Evolutionary conservation across 805 yeast species (phyloP).

Genomic region (Kockiozyma suomiensis): DNA sequence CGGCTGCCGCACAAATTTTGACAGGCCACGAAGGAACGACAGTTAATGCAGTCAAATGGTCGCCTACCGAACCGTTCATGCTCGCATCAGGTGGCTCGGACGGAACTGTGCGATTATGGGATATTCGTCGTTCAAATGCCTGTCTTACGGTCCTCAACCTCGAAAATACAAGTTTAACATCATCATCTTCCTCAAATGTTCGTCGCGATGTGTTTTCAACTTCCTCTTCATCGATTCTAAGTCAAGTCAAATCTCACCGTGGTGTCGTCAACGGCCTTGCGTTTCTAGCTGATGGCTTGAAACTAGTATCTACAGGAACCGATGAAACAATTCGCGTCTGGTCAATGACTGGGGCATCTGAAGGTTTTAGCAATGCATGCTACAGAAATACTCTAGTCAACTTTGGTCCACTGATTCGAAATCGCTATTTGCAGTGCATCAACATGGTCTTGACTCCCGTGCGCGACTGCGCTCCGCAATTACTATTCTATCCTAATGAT

Average conservation of each 20-base stretch:
- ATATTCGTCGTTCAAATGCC: conserved; percentile 67
- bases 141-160: conserved; percentile 67
- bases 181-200: background rate
- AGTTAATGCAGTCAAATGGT: conserved; percentile 69
- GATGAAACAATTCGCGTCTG: conserved; percentile 83
- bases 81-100: conserved; percentile 80
- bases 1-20: conserved; percentile 32
- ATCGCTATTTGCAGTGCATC: conserved; percentile 59
- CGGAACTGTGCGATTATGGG: conserved; percentile 86
- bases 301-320: conserved; percentile 66
- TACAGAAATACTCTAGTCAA: conserved; percentile 60
- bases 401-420: conserved; percentile 77
- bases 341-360: conserved; percentile 59
- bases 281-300: conserved; percentile 71
- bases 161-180: conserved; percentile 37
- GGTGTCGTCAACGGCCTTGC: conserved; percentile 76
- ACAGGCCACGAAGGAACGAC: conserved; percentile 28
- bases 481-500: conserved; percentile 72
- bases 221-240: conserved; percentile 7
- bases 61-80: conserved; percentile 61
- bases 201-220: conserved; percentile 15
- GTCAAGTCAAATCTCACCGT: conserved; percentile 63
- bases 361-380: background rate
- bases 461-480: conserved; percentile 57
- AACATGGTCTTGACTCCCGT: conserved; percentile 57